A percentile compares a stretch with the other conserved stretches of the same genome.
phyloP scores from a whole-genome alignment of 1,284 basidiomycete species.

The Trametes sp. region DNA sequence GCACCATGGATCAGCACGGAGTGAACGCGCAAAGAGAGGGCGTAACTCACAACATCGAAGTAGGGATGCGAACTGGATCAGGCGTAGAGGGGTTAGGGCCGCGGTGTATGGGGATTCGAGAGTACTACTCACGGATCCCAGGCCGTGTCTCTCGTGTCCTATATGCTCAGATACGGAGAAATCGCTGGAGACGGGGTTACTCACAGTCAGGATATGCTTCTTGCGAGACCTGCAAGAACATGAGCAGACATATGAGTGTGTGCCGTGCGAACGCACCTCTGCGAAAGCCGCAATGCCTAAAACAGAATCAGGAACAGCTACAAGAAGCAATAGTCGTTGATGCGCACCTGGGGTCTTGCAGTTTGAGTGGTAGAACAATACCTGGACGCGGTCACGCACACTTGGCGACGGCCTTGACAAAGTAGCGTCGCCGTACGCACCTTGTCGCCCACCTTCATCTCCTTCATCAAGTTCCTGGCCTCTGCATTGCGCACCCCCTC shows the following conservation, averaged over 20 bases:
- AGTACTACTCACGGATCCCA: conserved; percentile 76
- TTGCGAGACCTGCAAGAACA: conserved; percentile 66
- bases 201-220: conserved; percentile 91
- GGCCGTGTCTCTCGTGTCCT: conserved; percentile 72
- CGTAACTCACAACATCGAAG: conserved; percentile 72
- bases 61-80: conserved; percentile 79
- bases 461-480: conserved; percentile 91
- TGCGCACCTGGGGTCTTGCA: conserved; percentile 83
- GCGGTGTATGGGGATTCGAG: background rate
- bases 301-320: conserved; percentile 10
- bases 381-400: conserved; percentile 28
- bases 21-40: background rate
- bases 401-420: conserved; percentile 11
- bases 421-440: conserved; percentile 47
- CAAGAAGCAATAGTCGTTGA: background rate
- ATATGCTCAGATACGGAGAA: conserved; percentile 24
- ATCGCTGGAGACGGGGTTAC: conserved; percentile 41
- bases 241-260: conserved; percentile 2
- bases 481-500: conserved; percentile 94
- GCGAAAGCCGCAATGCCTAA: conserved; percentile 87
- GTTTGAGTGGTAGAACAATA: conserved; percentile 91
- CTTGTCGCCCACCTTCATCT: conserved; percentile 88
- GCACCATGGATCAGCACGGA: background rate
- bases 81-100: conserved; percentile 5
- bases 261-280: conserved; percentile 55